Evolutionary conservation across 371 early-diverging fungal species (phyloP).

Genomic region (Lichtheimia corymbifera): DNA sequence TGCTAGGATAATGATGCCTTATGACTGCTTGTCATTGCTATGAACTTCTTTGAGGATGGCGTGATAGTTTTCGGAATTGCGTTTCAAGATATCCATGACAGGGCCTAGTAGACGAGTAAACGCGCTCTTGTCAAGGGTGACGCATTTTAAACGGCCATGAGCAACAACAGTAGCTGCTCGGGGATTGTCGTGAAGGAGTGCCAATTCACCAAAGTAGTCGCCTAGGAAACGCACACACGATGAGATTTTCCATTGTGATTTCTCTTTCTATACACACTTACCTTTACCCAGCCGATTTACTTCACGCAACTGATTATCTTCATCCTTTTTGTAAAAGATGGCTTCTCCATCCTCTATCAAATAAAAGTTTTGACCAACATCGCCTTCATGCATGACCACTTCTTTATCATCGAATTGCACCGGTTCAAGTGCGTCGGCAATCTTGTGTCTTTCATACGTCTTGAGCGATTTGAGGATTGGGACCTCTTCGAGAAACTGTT

Average conservation of each 20-base stretch:
- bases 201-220: constrained; percentile 66
- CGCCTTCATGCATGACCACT: constrained; percentile 72
- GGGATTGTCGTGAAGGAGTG: constrained; percentile 88
- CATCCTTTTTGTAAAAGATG: constrained; percentile 26
- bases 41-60: constrained; percentile 31
- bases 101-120: constrained; percentile 94
- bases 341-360: constrained; percentile 92
- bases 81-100: constrained; percentile 87
- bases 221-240: not conserved
- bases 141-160: constrained; percentile 89
- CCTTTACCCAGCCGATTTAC: constrained; percentile 82
- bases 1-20: no score
- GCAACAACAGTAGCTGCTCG: constrained; percentile 91
- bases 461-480: constrained; percentile 67
- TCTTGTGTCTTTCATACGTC: constrained; percentile 74
- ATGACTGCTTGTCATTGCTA: no score
- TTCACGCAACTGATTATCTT: constrained; percentile 73
- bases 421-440: constrained; percentile 82
- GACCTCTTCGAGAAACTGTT: constrained; percentile 73
- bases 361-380: constrained; percentile 61
- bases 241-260: not conserved
- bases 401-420: constrained; percentile 67
- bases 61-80: constrained; percentile 84
- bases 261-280: constrained; percentile 23
- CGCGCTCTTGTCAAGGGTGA: constrained; percentile 87